phyloP scores from a whole-genome alignment of 176 grass and related monocot species.

The Musa itinerans region DNA sequence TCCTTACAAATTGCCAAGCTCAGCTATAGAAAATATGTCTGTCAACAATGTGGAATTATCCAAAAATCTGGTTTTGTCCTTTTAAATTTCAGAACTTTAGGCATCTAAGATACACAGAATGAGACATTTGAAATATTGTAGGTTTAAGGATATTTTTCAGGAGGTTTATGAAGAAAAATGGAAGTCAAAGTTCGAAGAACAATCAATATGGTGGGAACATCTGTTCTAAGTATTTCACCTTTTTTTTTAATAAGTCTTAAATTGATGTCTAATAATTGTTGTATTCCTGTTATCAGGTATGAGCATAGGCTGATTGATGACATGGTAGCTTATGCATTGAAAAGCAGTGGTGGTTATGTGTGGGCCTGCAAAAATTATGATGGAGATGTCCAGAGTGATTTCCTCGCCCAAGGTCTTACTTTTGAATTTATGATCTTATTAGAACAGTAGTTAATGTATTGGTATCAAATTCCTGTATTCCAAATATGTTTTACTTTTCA shows the following conservation, averaged over 20 bases:
- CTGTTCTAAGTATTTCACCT: background rate
- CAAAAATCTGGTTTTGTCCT: no score
- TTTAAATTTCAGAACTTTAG: background rate
- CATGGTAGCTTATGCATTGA: slow-evolving; percentile 97
- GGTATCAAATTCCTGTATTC: no score
- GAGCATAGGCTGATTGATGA: slow-evolving; percentile 97
- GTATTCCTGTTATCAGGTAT: slow-evolving; percentile 39
- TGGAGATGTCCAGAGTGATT: slow-evolving; percentile 97
- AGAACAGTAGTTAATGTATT: background rate
- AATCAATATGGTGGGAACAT: slow-evolving; percentile 64
- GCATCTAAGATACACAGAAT: background rate
- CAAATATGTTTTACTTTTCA: no score
- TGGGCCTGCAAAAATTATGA: slow-evolving; percentile 99
- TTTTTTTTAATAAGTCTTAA: slow-evolving; percentile 6
- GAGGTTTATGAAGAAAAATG: slow-evolving; percentile 91
- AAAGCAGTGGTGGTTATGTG: slow-evolving; percentile 89
- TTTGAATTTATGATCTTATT: slow-evolving; percentile 11
- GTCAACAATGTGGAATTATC: no score
- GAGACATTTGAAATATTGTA: slow-evolving; percentile 20
- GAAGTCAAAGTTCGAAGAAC: slow-evolving; percentile 83
- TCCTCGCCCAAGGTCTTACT: slow-evolving; percentile 85
- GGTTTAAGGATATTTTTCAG: slow-evolving; percentile 99
- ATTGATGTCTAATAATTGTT: background rate
- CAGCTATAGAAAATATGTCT: background rate
- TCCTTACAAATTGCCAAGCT: background rate